These are phyloP conservation scores for Xanthoparmelia taractica DNA, from an alignment of 495 filamentous ascomycete species.

Conservation along the genomic window DNA sequence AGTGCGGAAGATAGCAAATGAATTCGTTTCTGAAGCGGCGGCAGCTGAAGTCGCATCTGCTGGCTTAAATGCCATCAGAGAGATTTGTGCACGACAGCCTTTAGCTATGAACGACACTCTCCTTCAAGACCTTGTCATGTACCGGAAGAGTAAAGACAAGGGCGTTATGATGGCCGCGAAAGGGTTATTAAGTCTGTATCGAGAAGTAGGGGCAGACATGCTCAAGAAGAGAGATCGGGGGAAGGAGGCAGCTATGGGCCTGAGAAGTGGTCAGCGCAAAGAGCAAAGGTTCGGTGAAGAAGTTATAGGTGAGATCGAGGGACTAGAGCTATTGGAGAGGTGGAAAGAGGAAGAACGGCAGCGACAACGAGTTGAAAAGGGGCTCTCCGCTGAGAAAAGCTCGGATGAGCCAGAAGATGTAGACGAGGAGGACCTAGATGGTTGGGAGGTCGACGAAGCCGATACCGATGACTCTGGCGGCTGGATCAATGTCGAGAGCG, in stretches of 20 bases:
- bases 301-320: slow-evolving; percentile 76
- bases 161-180: slow-evolving; percentile 95
- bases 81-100: slow-evolving; percentile 86
- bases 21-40: slow-evolving; percentile 93
- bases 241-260: slow-evolving; percentile 81
- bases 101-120: slow-evolving; percentile 91
- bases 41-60: slow-evolving; percentile 86
- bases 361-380: slow-evolving; percentile 60
- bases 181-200: slow-evolving; percentile 79
- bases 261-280: slow-evolving; percentile 61
- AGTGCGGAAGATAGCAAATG: slow-evolving; percentile 91
- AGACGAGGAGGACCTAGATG: slow-evolving; percentile 64
- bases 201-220: slow-evolving; percentile 83
- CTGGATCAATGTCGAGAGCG: slow-evolving; percentile 87
- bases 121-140: slow-evolving; percentile 93
- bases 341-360: slow-evolving; percentile 87
- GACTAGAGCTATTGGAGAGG: slow-evolving; percentile 80
- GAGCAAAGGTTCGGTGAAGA: slow-evolving; percentile 71
- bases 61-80: slow-evolving; percentile 88
- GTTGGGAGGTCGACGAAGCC: slow-evolving; percentile 76
- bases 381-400: slow-evolving; percentile 49
- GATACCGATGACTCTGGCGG: slow-evolving; percentile 71
- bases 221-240: slow-evolving; percentile 85
- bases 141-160: slow-evolving; percentile 95
- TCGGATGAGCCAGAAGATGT: slow-evolving; percentile 48